Base-by-base conservation (phyloP, 441 rosid genomes). In the Corymbia citriodora region DNA sequence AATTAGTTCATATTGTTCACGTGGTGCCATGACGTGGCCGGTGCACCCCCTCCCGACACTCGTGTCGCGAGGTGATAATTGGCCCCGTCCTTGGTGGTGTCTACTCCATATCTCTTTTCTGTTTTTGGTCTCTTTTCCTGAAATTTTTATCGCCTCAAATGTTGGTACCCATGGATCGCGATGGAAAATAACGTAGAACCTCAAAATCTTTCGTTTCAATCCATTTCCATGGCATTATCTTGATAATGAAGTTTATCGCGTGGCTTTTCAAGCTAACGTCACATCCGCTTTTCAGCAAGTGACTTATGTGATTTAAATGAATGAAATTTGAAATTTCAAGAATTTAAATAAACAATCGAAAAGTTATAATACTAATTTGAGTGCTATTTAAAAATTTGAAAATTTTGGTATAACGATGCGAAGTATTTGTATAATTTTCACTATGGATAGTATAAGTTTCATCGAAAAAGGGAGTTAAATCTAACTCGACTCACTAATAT, bases 351-450 rank as follows among this genome's bases (percentile, higher is more conserved):
- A 63, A 9, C 0, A 63, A n/a, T 3, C n/a, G n/a, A n/a, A n/a
- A n/a, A n/a, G n/a, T n/a, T 63, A 10, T 9, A 0, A 63, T 0
- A 0, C 29, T 63, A 0, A 63, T 29, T 63, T n/a, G 8, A 29
- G 1, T 7, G 16, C 0, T 0, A 1, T n/a, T 0, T 3, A 5
- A n/a, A 63, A 1, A 63, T 14, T 63, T n/a, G 15, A 63, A 63
- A 59, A 0, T 11, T 0, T 63, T 7, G 0, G 1, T 14, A 1
- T n/a, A 3, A 33, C 33, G 2, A 33, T 33, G 33, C 33, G 33
- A 33, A 33, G 33, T 33, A 33, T 33, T 33, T 33, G 33, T 33
- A 33, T 33, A 33, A 33, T 33, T 33, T 33, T 33, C 33, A 33
- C 33, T 33, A 33, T 33, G 33, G 33, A 33, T 33, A 33, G 33